Base-by-base conservation (phyloP, 768 basidiomycete species). In the Tylopilus plumbeoviolaceoides region DNA sequence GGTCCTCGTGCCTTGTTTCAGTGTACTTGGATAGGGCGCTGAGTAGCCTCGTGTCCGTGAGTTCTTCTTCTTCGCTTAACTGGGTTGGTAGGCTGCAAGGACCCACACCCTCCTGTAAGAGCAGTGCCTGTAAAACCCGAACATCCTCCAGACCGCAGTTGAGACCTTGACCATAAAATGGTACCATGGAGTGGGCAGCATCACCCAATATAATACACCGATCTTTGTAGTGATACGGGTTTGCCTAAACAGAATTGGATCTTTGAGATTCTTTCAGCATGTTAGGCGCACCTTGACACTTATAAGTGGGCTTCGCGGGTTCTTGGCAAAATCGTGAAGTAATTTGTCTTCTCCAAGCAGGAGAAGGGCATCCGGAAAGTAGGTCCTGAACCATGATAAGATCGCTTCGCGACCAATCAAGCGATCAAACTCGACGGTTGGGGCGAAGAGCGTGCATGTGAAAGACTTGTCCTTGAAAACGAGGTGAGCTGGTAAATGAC, bases 61-160 rank as follows among this genome's bases (percentile, higher is more conserved):
- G 59, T 44, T 60, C 64, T 52, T 60, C 64, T 52, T 66, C 62
- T 52, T 66, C 65, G 31, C 56, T 65, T 50, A 56, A 58, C 54
- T 59, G 67, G 60, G 59, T 59, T 56, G 63, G 56, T 65, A 65
- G 55, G 66, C 55, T 46, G 63, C 66, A 69, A 71, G 53, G 84
- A 70, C 54, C 78, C 53, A 95, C 85, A 15, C 78, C 78, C 69
- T 88, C 84, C 54, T 84, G 78, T 51, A 81, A 80, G 63, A 98
- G 77, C 51, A 94, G 72, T 28, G 82, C 77, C 54, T 84, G 81
- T 59, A 99, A 78, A 48, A 98, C 82, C 59, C 97, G 84, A 61
- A 98, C 94, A 70, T 99, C 95, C 73, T 99, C 95, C 48, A 99
- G 80, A 15, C 95, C 95, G 66, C 95, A 97, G 66, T 99, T 99